Evolutionary conservation across 2,329 filamentous ascomycete genomes (phyloP).

Genomic region (Alternaria consortialis): DNA sequence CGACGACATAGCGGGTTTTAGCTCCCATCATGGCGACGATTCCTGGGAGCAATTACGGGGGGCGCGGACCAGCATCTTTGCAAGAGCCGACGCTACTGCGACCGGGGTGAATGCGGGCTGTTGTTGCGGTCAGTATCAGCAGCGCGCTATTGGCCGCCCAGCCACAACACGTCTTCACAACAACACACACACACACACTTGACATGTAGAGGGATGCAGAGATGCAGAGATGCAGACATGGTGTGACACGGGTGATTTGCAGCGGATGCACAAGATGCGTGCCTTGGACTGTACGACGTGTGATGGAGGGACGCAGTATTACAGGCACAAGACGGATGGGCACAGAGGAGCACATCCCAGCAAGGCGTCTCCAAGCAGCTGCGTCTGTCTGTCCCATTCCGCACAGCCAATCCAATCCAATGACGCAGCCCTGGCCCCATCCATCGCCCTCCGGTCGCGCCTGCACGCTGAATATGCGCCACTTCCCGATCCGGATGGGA

Average conservation of each 20-base stretch:
- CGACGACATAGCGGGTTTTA: slow-evolving; percentile 36
- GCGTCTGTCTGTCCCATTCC: not conserved
- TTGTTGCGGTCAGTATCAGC: slow-evolving; percentile 28
- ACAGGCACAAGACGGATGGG: not conserved
- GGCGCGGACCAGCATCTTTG: slow-evolving; percentile 23
- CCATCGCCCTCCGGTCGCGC: slow-evolving; percentile 9
- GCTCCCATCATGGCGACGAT: slow-evolving; percentile 24
- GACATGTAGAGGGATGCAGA: slow-evolving; percentile 14
- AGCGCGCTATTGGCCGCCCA: slow-evolving; percentile 22
- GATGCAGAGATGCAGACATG: not conserved
- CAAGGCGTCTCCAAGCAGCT: not conserved
- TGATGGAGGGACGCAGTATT: not conserved
- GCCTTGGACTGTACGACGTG: not conserved
- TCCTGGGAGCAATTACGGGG: slow-evolving; percentile 30
- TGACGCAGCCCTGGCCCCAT: slow-evolving; percentile 24
- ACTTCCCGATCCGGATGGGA: slow-evolving; percentile 20
- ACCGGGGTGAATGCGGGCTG: slow-evolving; percentile 15
- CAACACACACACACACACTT: slow-evolving; percentile 6
- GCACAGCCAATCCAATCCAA: slow-evolving; percentile 12
- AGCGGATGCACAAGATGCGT: not conserved
- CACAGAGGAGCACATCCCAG: not conserved
- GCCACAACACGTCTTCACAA: slow-evolving; percentile 8
- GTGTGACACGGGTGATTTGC: not conserved
- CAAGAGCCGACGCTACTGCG: slow-evolving; percentile 23
- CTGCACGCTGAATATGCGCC: slow-evolving; percentile 8